These are phyloP conservation scores for Picea sitchensis DNA, from an alignment of 75 land plant genomes.

Conservation along the genomic window DNA sequence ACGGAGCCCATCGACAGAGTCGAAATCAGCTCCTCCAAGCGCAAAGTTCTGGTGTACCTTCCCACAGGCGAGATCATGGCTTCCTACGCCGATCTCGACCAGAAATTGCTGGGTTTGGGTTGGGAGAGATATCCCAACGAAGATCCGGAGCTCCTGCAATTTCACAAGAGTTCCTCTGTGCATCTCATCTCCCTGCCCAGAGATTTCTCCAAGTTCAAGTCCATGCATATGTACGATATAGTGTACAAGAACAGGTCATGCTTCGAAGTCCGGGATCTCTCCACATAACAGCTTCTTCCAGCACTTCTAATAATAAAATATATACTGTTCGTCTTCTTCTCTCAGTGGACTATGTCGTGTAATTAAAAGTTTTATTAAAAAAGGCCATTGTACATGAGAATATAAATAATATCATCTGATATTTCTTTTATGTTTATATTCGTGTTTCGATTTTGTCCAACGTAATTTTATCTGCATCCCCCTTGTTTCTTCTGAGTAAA, in stretches of 20 bases:
- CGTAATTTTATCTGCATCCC: too few species aligned
- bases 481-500: too few species aligned
- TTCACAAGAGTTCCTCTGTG: conserved; percentile 41
- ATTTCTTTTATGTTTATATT: too few species aligned
- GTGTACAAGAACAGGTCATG: conserved; percentile 36
- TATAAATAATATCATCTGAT: too few species aligned
- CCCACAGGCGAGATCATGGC: conserved; percentile 50
- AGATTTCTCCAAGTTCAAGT: conserved; percentile 44
- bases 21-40: conserved; percentile 12
- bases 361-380: too few species aligned
- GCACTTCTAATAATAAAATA: too few species aligned
- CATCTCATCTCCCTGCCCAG: conserved; percentile 59
- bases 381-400: too few species aligned
- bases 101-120: conserved; percentile 34
- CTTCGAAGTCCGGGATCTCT: conserved; percentile 36
- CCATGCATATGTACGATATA: conserved; percentile 60
- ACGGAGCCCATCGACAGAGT: conserved; percentile 21
- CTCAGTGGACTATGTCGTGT: too few species aligned
- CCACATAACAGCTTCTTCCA: conserved; percentile 7
- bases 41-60: conserved; percentile 50
- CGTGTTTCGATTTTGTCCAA: too few species aligned
- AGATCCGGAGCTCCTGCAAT: conserved; percentile 41
- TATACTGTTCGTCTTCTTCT: too few species aligned
- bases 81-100: conserved; percentile 51
- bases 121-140: conserved; percentile 49